Base-by-base conservation (phyloP, 306 rosid genomes). In the Argentina anserina region DNA sequence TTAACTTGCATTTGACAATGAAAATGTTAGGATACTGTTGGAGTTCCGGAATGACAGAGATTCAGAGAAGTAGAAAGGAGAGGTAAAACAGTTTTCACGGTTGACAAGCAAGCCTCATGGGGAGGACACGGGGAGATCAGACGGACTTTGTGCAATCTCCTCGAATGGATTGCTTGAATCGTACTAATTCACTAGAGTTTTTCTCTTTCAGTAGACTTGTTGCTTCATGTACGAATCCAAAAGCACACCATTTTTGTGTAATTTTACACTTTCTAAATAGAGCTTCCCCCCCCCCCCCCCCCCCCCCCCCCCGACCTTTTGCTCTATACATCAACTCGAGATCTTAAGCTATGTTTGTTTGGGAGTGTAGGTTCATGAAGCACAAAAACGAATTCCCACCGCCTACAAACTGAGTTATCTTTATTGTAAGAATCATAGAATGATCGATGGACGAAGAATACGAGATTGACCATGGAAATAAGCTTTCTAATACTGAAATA, bases 31-130 rank as follows among this genome's bases (percentile, higher is more conserved):
- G 64, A 70, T 53, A 36, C 10, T 37, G 49, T 14, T 37, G 65
- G 37, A 42, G 20, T 9, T 33, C 18, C 39, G n/a, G 28, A 36
- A 50, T 50, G 34, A 45, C 29, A 52, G 15, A 21, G 29, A 21
- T 52, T 52, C 63, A 34, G 47, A 69, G 45, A 53, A 40, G 75
- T 71, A 71, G 55, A 28, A 18, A 40, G 52, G 41, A 39, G 67
- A 25, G 26, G 66, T 14, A 3, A 71, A 39, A 29, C 43, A 55
- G 18, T 43, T 25, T 29, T 58, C 42, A 40, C 13, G n/a, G 75
- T 67, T 18, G 41, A 37, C 29, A 12, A 41, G 56, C 75, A 72
- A 56, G 58, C 31, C 56, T 53, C 42, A 39, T 0, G 14, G 37
- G 39, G 39, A 59, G 39, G 65, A 29, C 65, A 34, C 1, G 52